Evolutionary conservation across 2,329 filamentous ascomycete species (phyloP).

Genomic region (Pseudogymnoascus sp.): DNA sequence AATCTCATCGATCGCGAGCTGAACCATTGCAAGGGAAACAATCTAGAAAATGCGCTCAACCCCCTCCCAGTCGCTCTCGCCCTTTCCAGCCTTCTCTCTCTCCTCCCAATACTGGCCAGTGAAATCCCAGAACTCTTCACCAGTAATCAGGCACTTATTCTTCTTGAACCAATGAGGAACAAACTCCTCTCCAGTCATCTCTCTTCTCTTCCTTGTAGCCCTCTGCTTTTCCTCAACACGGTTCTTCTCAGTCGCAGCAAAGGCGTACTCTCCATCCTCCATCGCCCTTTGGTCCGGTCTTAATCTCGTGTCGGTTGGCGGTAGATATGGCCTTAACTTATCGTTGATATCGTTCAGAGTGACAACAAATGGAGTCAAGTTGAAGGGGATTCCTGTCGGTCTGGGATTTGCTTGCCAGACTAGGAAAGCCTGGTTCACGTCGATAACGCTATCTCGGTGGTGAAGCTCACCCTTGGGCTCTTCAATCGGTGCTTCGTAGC

Average conservation of each 20-base stretch:
- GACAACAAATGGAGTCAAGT: constrained; percentile 90
- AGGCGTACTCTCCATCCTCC: constrained; percentile 96
- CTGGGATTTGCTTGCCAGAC: constrained; percentile 86
- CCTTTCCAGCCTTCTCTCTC: constrained; percentile 21
- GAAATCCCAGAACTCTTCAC: constrained; percentile 85
- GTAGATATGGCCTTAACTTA: constrained; percentile 65
- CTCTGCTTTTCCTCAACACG: constrained; percentile 88
- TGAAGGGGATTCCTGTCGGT: constrained; percentile 84
- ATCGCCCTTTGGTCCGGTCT: constrained; percentile 93
- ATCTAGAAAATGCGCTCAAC: constrained; percentile 27
- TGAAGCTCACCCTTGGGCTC: constrained; percentile 40
- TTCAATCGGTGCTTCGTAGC: constrained; percentile 69
- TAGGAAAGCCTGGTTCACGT: constrained; percentile 70
- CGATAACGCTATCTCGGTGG: constrained; percentile 45
- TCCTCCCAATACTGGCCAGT: constrained; percentile 82
- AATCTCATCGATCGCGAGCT: neutral
- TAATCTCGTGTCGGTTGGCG: constrained; percentile 88
- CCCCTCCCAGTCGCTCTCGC: constrained; percentile 20
- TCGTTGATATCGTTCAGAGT: constrained; percentile 90
- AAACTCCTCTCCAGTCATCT: constrained; percentile 74
- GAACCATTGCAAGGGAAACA: neutral
- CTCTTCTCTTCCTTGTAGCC: constrained; percentile 61
- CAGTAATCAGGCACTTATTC: constrained; percentile 65
- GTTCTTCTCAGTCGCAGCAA: constrained; percentile 89
- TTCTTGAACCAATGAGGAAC: constrained; percentile 77